phyloP scores from a whole-genome alignment of 495 filamentous ascomycete species.

The Aspergillus nidulans region DNA sequence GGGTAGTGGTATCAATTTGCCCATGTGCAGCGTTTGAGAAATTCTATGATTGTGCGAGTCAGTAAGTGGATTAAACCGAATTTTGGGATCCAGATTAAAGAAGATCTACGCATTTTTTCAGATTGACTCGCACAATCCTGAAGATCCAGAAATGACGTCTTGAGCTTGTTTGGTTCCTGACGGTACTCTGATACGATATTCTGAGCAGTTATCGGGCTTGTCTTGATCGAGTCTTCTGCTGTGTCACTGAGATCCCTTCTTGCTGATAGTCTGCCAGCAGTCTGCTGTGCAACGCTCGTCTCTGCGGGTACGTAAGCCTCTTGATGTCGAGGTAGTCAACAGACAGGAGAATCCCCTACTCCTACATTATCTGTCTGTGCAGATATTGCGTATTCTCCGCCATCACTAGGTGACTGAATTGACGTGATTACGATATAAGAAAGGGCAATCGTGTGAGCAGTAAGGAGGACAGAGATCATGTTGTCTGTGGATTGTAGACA shows the following conservation, averaged over 20 bases:
- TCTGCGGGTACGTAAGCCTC: slow-evolving; percentile 1
- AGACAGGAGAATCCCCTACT: neutral
- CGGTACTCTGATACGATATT: neutral
- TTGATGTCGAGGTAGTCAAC: slow-evolving; percentile 1
- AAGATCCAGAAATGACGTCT: neutral
- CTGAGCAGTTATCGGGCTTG: neutral
- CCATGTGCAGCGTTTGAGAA: no score
- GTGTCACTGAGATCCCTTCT: neutral
- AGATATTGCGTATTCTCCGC: no score
- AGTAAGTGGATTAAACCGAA: neutral
- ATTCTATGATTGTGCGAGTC: neutral
- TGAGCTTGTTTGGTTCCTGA: slow-evolving; percentile 1
- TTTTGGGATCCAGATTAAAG: neutral
- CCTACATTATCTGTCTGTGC: no score
- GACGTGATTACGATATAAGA: neutral
- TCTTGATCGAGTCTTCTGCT: neutral
- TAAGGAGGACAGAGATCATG: neutral
- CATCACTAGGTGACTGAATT: no score
- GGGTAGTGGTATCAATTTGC: no score
- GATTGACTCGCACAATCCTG: neutral
- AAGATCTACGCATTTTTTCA: neutral
- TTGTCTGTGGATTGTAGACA: neutral
- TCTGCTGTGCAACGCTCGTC: neutral
- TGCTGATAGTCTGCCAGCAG: neutral
- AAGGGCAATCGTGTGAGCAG: slow-evolving; percentile 2